Evolutionary conservation across 345 rosid genomes (phyloP).

Genomic region (Gossypium herbaceum): DNA sequence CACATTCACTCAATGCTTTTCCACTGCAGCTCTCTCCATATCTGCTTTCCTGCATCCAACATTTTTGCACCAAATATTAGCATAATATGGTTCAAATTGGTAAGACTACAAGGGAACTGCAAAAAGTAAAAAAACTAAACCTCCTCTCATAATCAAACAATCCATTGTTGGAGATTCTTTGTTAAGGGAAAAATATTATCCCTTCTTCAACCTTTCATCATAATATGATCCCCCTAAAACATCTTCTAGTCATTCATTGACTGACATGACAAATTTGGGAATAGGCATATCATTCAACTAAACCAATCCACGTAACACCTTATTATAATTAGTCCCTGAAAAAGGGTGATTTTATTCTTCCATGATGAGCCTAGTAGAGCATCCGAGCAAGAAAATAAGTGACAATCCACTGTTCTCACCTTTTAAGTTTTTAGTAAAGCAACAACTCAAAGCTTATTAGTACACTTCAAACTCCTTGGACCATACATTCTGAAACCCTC

Average conservation of each 20-base stretch:
- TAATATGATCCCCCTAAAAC: too few relatives aligned
- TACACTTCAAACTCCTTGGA: background rate
- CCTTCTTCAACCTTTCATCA: background rate
- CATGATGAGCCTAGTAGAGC: background rate
- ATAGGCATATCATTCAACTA: background rate
- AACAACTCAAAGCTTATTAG: background rate
- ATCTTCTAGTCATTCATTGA: too few relatives aligned
- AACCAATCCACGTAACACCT: background rate
- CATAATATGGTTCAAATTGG: background rate
- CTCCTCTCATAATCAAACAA: background rate
- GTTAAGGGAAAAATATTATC: background rate
- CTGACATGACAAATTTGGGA: background rate
- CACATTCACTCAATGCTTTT: conserved; percentile 15
- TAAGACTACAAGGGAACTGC: too few relatives aligned
- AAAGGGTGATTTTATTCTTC: background rate
- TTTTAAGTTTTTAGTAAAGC: too few relatives aligned
- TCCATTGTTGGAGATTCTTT: background rate
- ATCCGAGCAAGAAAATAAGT: background rate
- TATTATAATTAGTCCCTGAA: background rate
- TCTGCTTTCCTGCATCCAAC: conserved; percentile 26
- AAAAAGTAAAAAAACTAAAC: background rate
- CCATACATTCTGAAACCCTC: background rate
- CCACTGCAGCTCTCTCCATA: conserved; percentile 5
- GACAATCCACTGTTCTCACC: background rate
- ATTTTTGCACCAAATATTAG: background rate